These are phyloP conservation scores for Aquilaria yunnanensis DNA, from an alignment of 345 rosid species.

Conservation along the genomic window DNA sequence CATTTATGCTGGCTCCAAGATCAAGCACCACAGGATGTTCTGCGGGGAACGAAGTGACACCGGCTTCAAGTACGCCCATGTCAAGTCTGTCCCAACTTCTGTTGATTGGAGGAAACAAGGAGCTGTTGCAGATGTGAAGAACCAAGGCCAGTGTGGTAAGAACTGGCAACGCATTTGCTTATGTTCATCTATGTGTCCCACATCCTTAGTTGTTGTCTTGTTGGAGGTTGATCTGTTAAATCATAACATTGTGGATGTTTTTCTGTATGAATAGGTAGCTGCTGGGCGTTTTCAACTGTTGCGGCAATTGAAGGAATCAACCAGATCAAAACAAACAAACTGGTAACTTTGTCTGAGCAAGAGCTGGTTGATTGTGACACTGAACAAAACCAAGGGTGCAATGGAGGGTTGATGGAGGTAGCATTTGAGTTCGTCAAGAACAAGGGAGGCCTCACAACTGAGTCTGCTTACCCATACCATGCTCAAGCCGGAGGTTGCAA, in stretches of 20 bases:
- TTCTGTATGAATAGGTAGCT: conserved; percentile 38
- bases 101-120: conserved; percentile 82
- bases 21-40: conserved; percentile 60
- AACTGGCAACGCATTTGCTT: background rate
- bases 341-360: conserved; percentile 56
- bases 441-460: conserved; percentile 32
- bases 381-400: conserved; percentile 51
- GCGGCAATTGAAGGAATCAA: conserved; percentile 67
- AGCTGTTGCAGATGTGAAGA: conserved; percentile 61
- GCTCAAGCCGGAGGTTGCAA: conserved; percentile 28
- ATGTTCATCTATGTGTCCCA: background rate
- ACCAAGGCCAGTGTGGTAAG: conserved; percentile 77
- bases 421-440: conserved; percentile 40
- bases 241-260: background rate
- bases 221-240: background rate
- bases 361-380: conserved; percentile 64
- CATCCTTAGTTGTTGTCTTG: background rate
- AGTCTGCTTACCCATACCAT: conserved; percentile 31
- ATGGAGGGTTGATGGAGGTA: conserved; percentile 63
- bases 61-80: conserved; percentile 61
- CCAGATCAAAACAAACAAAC: conserved; percentile 41
- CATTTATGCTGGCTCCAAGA: conserved; percentile 56
- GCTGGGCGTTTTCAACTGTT: conserved; percentile 68
- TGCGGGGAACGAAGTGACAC: conserved; percentile 28
- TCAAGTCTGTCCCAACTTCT: conserved; percentile 25